These are phyloP conservation scores for Protomyces inundatus DNA, from an alignment of 1,139 yeast species.

Conservation along the genomic window DNA sequence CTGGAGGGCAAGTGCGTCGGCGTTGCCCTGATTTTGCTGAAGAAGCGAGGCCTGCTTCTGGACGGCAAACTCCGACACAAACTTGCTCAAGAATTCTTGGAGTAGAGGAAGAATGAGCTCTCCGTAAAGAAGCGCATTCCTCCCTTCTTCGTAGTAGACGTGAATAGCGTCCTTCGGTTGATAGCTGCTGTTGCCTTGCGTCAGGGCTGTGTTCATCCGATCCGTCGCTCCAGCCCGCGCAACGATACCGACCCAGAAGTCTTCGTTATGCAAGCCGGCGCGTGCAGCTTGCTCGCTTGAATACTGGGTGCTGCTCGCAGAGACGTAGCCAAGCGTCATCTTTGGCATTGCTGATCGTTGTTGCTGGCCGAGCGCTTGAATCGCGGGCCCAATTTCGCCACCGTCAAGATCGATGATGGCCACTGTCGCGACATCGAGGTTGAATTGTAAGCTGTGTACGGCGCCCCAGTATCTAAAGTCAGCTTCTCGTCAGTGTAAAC, in stretches of 20 bases:
- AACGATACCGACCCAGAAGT: conserved; percentile 18
- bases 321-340: conserved; percentile 13
- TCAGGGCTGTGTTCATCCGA: conserved; percentile 12
- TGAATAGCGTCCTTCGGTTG: conserved; percentile 20
- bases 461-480: conserved; percentile 22
- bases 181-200: conserved; percentile 9
- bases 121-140: conserved; percentile 12
- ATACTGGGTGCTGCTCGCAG: not conserved
- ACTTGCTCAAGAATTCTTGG: not conserved
- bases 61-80: conserved; percentile 1
- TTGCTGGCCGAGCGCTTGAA: conserved; percentile 5
- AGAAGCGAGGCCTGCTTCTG: conserved; percentile 17
- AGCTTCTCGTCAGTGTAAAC: not conserved
- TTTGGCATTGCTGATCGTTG: not conserved
- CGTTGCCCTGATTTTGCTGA: conserved; percentile 9
- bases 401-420: conserved; percentile 22
- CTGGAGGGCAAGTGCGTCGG: conserved; percentile 12
- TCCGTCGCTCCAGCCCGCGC: conserved; percentile 12
- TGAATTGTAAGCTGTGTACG: conserved; percentile 18
- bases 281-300: conserved; percentile 11
- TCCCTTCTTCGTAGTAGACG: conserved; percentile 17
- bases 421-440: conserved; percentile 19
- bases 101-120: conserved; percentile 14
- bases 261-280: conserved; percentile 8
- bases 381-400: conserved; percentile 15